phyloP scores from a whole-genome alignment of 176 grass and related monocot genomes.

The Rhynchospora pubera region DNA sequence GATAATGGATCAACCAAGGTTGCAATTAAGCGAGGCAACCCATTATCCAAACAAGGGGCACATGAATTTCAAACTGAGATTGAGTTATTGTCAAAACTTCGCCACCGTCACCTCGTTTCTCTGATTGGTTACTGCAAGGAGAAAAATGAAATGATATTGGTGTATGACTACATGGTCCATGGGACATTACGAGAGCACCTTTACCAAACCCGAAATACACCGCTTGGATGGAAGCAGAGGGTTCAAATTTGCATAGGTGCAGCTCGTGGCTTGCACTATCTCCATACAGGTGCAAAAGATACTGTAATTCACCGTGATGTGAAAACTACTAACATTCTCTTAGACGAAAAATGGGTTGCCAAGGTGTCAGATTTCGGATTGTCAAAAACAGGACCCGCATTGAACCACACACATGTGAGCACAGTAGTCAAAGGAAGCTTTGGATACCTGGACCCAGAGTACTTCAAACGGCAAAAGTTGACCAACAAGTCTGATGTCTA shows the following conservation, averaged over 20 bases:
- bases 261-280: slow-evolving; percentile 51
- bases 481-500: no score
- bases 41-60: slow-evolving; percentile 46
- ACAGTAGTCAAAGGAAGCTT: slow-evolving; percentile 71
- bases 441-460: slow-evolving; percentile 72
- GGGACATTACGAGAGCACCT: slow-evolving; percentile 53
- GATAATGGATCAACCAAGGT: slow-evolving; percentile 45
- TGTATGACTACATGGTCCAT: slow-evolving; percentile 66
- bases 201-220: slow-evolving; percentile 40
- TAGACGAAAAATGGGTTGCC: slow-evolving; percentile 65
- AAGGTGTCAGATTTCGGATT: slow-evolving; percentile 73
- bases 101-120: slow-evolving; percentile 63
- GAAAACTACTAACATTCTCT: slow-evolving; percentile 62
- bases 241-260: slow-evolving; percentile 71
- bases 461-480: slow-evolving; percentile 53
- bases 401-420: slow-evolving; percentile 61
- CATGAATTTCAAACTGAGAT: slow-evolving; percentile 77
- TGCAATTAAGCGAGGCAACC: slow-evolving; percentile 64
- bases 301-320: slow-evolving; percentile 73
- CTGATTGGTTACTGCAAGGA: slow-evolving; percentile 71
- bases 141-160: slow-evolving; percentile 60
- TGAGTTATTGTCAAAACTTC: slow-evolving; percentile 62
- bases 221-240: slow-evolving; percentile 54
- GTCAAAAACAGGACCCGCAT: slow-evolving; percentile 37
- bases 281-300: slow-evolving; percentile 57